These are phyloP conservation scores for Odontarrhena argentea DNA, from an alignment of 345 rosid species.

Conservation along the genomic window DNA sequence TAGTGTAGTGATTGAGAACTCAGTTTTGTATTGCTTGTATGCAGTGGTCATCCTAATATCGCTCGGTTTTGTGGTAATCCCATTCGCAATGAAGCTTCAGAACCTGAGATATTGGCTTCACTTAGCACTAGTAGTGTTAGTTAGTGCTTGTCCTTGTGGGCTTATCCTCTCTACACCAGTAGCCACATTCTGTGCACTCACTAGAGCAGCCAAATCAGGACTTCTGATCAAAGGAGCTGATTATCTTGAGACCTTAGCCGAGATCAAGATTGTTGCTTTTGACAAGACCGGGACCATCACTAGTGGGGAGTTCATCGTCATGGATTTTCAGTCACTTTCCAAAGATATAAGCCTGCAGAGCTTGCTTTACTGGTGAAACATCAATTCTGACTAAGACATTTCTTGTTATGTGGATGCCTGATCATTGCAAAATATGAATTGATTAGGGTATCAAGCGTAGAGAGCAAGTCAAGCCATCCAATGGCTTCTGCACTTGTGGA, in stretches of 20 bases:
- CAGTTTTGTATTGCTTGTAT: background rate
- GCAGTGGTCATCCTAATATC: conserved; percentile 38
- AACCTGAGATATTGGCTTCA: conserved; percentile 63
- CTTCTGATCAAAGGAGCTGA: conserved; percentile 87
- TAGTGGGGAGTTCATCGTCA: conserved; percentile 81
- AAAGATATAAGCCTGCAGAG: conserved; percentile 46
- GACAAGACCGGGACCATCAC: conserved; percentile 97
- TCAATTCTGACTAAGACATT: background rate
- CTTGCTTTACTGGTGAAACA: conserved; percentile 68
- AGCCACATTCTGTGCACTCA: conserved; percentile 87
- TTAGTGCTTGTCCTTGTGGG: conserved; percentile 94
- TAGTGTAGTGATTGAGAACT: conserved; percentile 1
- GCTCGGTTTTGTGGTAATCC: conserved; percentile 58
- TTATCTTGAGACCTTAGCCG: conserved; percentile 71
- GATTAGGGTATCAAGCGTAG: conserved; percentile 82
- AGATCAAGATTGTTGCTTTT: conserved; percentile 70
- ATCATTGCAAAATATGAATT: background rate
- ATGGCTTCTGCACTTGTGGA: conserved; percentile 79
- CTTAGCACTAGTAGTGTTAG: conserved; percentile 81
- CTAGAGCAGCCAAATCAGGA: conserved; percentile 81
- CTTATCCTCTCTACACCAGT: conserved; percentile 92
- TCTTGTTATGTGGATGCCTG: background rate
- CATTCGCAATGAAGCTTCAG: conserved; percentile 47
- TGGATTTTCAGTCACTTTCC: conserved; percentile 55
- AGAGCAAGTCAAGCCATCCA: conserved; percentile 93